Conservation (phyloP, 2,329 filamentous ascomycete genomes). For the Capronia coronata region DNA sequence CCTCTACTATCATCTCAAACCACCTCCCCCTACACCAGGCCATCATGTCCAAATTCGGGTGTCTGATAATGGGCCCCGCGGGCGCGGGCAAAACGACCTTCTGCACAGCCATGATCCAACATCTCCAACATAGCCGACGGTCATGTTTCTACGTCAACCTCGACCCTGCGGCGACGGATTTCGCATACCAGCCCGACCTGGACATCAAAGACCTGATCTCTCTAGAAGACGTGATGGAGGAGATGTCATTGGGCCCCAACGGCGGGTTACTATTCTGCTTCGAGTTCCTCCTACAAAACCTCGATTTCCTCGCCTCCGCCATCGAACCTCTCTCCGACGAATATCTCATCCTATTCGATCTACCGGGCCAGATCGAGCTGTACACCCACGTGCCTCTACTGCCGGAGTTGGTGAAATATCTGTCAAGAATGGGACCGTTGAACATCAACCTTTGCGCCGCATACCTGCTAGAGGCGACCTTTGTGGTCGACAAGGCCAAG, state of each 20-base stretch:
- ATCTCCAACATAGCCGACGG: slow-evolving; percentile 82
- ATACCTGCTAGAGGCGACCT: slow-evolving; percentile 91
- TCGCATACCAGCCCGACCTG: slow-evolving; percentile 84
- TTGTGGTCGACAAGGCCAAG: slow-evolving; percentile 90
- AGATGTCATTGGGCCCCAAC: slow-evolving; percentile 83
- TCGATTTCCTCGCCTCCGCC: slow-evolving; percentile 81
- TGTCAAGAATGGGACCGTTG: slow-evolving; percentile 70
- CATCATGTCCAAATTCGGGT: slow-evolving; percentile 85
- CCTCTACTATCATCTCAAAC: too few relatives aligned
- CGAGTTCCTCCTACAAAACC: slow-evolving; percentile 88
- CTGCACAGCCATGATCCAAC: slow-evolving; percentile 85
- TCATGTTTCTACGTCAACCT: slow-evolving; percentile 98
- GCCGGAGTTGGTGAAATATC: slow-evolving; percentile 72
- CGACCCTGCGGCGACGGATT: slow-evolving; percentile 88
- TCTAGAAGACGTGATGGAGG: slow-evolving; percentile 93
- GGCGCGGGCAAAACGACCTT: slow-evolving; percentile 97
- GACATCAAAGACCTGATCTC: slow-evolving; percentile 94
- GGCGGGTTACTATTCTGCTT: slow-evolving; percentile 94
- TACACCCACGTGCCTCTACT: slow-evolving; percentile 96
- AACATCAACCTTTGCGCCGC: slow-evolving; percentile 89
- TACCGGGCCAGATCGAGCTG: slow-evolving; percentile 97
- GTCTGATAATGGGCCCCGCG: slow-evolving; percentile 92
- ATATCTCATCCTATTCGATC: slow-evolving; percentile 95
- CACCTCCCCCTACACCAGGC: not conserved
- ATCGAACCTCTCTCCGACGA: slow-evolving; percentile 85